Conservation (phyloP, 345 rosid genomes). For the Salix caprea region DNA sequence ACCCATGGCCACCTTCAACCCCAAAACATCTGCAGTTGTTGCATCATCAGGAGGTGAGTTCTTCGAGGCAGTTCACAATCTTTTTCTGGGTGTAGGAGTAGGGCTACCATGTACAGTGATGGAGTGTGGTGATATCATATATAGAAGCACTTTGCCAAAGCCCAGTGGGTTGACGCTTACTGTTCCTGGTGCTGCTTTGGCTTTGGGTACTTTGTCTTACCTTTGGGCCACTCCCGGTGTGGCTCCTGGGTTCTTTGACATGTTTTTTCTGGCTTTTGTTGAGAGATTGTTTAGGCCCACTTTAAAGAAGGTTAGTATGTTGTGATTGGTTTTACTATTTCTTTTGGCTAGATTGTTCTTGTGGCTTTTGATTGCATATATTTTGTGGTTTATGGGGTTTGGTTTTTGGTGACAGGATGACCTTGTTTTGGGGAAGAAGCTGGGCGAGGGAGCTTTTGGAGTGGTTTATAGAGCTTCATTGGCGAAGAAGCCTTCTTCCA, state of each 20-base stretch:
- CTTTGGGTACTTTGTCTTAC: conserved; percentile 74
- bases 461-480: conserved; percentile 70
- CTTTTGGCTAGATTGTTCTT: neutral
- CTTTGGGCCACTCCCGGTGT: conserved; percentile 99
- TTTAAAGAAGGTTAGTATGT: conserved; percentile 56
- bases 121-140: conserved; percentile 96
- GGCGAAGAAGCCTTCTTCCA: conserved; percentile 60
- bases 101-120: conserved; percentile 96
- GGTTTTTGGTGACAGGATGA: conserved; percentile 62
- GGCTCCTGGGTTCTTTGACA: conserved; percentile 95
- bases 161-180: conserved; percentile 67
- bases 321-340: neutral
- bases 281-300: conserved; percentile 80
- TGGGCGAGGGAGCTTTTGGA: conserved; percentile 97
- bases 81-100: conserved; percentile 91
- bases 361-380: neutral
- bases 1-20: conserved; percentile 15
- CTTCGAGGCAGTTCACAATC: conserved; percentile 53
- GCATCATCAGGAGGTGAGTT: conserved; percentile 50
- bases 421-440: conserved; percentile 86
- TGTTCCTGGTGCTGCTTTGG: conserved; percentile 73
- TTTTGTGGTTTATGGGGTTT: neutral
- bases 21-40: conserved; percentile 25
- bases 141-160: conserved; percentile 91
- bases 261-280: conserved; percentile 90